Percentiles rank a stretch among this genome's conserved stretches.
Conservation (phyloP, 169 alveolate genomes). For the Plasmodium inui region DNA sequence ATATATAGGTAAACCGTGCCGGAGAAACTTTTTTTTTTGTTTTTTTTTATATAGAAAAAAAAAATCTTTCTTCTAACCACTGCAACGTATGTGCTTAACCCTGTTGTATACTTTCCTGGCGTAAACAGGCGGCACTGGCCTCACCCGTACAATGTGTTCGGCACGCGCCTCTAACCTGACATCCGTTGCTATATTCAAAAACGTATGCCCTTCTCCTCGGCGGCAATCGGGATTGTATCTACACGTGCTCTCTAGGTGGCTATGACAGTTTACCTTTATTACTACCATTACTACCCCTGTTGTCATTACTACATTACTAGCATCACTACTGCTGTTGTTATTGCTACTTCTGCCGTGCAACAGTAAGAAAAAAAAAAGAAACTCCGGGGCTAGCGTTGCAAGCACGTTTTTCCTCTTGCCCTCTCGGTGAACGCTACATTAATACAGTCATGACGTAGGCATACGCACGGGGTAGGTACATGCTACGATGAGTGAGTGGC, state of each 20-base stretch:
- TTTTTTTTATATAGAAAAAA: not conserved
- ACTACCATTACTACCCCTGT: not conserved
- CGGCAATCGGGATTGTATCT: not conserved
- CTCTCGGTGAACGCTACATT: not conserved
- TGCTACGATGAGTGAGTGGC: not conserved
- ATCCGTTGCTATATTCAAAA: not conserved
- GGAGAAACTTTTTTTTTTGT: too few species aligned
- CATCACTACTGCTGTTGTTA: not conserved
- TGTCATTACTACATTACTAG: not conserved
- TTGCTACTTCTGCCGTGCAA: not conserved
- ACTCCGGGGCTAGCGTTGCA: not conserved
- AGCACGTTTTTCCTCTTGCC: not conserved
- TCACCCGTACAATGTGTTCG: not conserved
- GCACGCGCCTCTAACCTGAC: not conserved
- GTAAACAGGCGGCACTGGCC: not conserved
- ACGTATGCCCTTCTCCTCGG: not conserved
- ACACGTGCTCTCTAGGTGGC: not conserved
- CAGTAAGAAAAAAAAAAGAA: not conserved
- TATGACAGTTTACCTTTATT: not conserved
- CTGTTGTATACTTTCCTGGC: not conserved
- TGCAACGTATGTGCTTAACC: not conserved
- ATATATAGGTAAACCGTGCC: too few species aligned
- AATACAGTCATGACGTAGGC: not conserved
- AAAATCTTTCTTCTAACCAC: not conserved
- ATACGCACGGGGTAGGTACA: not conserved